A percentile compares a stretch with the other conserved stretches of the same genome.
Conservation (phyloP, 2,329 filamentous ascomycete species). For the Neopestalotiopsis rosae region DNA sequence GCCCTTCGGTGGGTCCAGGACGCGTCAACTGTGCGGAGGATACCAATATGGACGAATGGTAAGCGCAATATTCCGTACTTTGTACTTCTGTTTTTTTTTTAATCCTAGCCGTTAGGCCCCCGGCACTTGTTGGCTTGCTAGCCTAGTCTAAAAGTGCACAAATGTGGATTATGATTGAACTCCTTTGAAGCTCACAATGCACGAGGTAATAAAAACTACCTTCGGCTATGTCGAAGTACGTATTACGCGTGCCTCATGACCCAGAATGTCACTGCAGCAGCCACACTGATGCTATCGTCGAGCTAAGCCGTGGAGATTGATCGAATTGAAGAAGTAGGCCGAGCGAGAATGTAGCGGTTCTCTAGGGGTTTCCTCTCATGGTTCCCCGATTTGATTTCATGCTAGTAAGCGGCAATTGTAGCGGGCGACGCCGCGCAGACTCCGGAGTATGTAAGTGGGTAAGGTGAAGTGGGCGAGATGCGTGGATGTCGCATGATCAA, state of each 20-base stretch:
- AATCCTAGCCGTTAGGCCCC: background rate
- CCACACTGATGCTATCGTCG: background rate
- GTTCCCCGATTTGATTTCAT: too few species aligned
- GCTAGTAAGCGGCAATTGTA: too few species aligned
- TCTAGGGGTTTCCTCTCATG: background rate
- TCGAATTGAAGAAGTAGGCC: background rate
- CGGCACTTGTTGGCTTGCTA: background rate
- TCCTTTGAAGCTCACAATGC: background rate
- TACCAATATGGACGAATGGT: background rate
- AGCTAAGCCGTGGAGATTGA: background rate
- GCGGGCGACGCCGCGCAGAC: too few species aligned
- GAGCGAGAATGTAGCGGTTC: background rate
- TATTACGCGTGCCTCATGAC: background rate
- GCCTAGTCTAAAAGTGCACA: background rate
- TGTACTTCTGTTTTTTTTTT: background rate
- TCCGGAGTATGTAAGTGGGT: background rate
- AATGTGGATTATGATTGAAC: background rate
- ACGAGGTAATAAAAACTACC: background rate
- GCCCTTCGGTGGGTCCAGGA: conserved; percentile 1
- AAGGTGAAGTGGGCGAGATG: background rate
- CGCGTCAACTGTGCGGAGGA: conserved; percentile 1
- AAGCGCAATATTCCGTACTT: conserved; percentile 3
- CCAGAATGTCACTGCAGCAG: background rate
- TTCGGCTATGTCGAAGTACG: background rate
- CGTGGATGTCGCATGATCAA: background rate